Base-by-base conservation (phyloP, 257 asterid species). In the Salvia rosmarinus region DNA sequence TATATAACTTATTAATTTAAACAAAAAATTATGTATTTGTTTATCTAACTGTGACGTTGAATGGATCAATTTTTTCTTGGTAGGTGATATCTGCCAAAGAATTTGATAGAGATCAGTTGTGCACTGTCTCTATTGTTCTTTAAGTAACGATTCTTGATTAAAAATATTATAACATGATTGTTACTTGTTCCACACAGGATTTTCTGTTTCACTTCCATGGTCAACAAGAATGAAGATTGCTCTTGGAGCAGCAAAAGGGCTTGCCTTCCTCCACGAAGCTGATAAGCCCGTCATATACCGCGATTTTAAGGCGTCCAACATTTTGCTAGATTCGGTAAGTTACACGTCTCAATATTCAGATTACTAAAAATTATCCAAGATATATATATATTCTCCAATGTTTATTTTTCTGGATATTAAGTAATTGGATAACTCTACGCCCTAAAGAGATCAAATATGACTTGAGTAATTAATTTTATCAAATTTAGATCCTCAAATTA, bases 201-300 rank as follows among this genome's bases (percentile, higher is more conserved):
- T 76, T 81, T 88, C 98, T 4, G 88, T 78, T 62, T 85, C 97
- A 65, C 93, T 93, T 54, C 92, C 98, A 35, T 93, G 98, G 98
- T 76, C 92, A 51, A 82, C 95, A 23, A 85, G 98, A 68, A 86
- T 93, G 87, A 90, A 90, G 74, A 93, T 93, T 50, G 97, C 97
- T 11, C 57, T 81, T 67, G 98, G 97, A 64, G 97, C 97, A 66
- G 98, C 98, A 10, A 86, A 89, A 63, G 98, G 97, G 6, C 95
- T 93, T 21, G 95, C 87, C 9, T 90, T 90, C 78, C 95, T 93
- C n/a, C 98, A 93, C 34, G 98, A 89, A 77, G 94, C 98, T 44
- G 83, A 88, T 66, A 86, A 93, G 55, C 95, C 96, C 7, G 95
- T 93, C 17, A 90, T 93, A 11, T 93, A 88, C 72, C 88, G 98